Conservation (phyloP, 2,329 filamentous ascomycete genomes). For the Ophiostoma sp. region DNA sequence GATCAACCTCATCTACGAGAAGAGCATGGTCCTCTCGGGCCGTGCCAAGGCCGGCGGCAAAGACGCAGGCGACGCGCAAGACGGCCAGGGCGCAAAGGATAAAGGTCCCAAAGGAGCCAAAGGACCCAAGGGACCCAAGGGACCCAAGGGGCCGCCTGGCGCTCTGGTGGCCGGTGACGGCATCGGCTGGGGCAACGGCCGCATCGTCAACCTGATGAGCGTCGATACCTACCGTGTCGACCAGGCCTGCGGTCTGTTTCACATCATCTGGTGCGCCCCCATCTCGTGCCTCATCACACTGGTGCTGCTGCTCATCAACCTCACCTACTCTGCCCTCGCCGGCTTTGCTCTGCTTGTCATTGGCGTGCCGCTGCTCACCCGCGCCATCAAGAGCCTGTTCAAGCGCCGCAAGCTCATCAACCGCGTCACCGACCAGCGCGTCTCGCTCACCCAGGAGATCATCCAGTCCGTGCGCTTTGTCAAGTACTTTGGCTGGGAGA, state of each 20-base stretch:
- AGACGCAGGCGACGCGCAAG: neutral
- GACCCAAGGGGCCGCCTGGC: neutral
- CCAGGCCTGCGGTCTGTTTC: slow-evolving; percentile 80
- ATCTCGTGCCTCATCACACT: slow-evolving; percentile 73
- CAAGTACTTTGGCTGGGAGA: slow-evolving; percentile 96
- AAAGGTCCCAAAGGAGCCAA: neutral
- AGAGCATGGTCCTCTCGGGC: slow-evolving; percentile 82
- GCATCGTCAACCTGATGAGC: slow-evolving; percentile 89
- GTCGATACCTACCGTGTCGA: slow-evolving; percentile 92
- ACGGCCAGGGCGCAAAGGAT: neutral
- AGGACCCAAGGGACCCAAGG: neutral
- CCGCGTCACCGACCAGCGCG: slow-evolving; percentile 87
- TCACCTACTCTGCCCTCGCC: slow-evolving; percentile 83
- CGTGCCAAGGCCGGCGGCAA: slow-evolving; percentile 76
- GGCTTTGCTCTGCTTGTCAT: slow-evolving; percentile 79
- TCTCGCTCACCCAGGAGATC: slow-evolving; percentile 88
- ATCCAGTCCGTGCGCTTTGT: slow-evolving; percentile 87
- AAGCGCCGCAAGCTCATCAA: slow-evolving; percentile 74
- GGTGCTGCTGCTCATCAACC: slow-evolving; percentile 73
- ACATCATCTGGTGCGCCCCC: slow-evolving; percentile 85
- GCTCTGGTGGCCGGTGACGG: slow-evolving; percentile 56
- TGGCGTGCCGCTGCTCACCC: slow-evolving; percentile 70
- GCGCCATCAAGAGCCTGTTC: slow-evolving; percentile 72
- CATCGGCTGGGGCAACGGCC: slow-evolving; percentile 84
- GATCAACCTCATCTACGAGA: slow-evolving; percentile 85